A percentile compares a stretch with the other conserved stretches of the same genome.
These are phyloP conservation scores for Trichoderma sp. DNA, from an alignment of 2,329 filamentous ascomycete species.

Conservation along the genomic window DNA sequence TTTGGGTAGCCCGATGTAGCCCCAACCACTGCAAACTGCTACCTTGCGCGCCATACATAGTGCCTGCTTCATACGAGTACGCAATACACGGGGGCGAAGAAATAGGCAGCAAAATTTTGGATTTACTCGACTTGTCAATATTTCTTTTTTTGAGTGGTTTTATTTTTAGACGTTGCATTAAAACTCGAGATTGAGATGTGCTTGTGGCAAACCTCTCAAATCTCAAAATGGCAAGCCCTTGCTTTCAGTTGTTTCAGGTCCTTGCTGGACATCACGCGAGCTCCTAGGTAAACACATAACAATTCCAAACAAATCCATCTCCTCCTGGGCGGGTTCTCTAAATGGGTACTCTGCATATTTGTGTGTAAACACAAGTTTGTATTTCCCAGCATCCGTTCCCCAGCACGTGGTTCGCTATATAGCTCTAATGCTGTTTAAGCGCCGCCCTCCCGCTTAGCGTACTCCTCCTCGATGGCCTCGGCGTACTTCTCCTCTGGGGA, in stretches of 20 bases:
- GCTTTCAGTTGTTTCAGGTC: neutral
- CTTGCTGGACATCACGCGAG: neutral
- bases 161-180: neutral
- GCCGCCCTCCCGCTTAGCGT: conserved; percentile 61
- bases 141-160: neutral
- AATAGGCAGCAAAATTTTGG: neutral
- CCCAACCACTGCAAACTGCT: neutral
- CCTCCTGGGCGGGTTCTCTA: neutral
- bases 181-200: neutral
- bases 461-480: conserved; percentile 62
- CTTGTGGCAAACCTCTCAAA: neutral
- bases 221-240: neutral
- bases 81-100: neutral
- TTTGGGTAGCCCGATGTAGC: neutral
- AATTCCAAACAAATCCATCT: neutral
- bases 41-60: neutral
- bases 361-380: neutral
- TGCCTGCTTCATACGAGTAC: neutral
- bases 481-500: conserved; percentile 55
- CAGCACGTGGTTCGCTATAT: neutral
- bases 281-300: neutral
- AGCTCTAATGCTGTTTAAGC: conserved; percentile 40
- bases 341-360: neutral
- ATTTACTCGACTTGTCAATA: neutral
- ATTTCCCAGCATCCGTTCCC: neutral